Evolutionary conservation across 2,329 filamentous ascomycete genomes (phyloP), one percentile per base, ranked within the genome.

Genomic region (Dendryphion nanum): DNA sequence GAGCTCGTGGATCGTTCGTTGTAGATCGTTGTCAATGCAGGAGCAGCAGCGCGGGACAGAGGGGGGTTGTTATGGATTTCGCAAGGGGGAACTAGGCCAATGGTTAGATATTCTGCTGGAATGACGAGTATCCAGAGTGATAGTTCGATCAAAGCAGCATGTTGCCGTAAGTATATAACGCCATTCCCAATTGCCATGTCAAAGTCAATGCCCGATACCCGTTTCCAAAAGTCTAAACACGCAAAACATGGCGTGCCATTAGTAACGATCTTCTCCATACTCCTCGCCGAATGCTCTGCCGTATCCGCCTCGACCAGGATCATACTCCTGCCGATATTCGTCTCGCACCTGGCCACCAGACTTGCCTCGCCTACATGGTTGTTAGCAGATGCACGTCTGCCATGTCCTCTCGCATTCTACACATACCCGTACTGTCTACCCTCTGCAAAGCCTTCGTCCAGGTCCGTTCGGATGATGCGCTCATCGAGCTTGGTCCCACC

Each of bases 401-500:
- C 10, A 26, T 26, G 16, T 40, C 7, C 18, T n/a, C n/a, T n/a
- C n/a, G 13, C 6, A 24, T 13, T 12, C 5, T 42, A 40, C 21
- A 61, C 73, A 35, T 70, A 77, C 69, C 89, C 93, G 65, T 96
- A 98, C 71, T 98, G 93, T 44, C 93, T 81, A 5, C 93, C 93
- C 72, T 98, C 93, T 53, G 90, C 83, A 55, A 98, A 98, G 2
- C 93, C 93, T 20, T 94, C 90, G 61, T 98, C 93, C 33, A 97
- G 69, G 71, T 98, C 93, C 17, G 91, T 95, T 43, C 93, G 79
- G 61, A 98, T 96, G 61, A 98, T 85, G 55, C 93, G 83, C 76
- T 98, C 93, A 67, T 98, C 93, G 31, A 98, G 79, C 74, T 98
- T 98, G 23, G 93, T 98, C 41, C 93, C 93, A 39, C 93, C 93